Evolutionary conservation across 805 yeast species (phyloP).

Genomic region (Kazachstania martiniae): DNA sequence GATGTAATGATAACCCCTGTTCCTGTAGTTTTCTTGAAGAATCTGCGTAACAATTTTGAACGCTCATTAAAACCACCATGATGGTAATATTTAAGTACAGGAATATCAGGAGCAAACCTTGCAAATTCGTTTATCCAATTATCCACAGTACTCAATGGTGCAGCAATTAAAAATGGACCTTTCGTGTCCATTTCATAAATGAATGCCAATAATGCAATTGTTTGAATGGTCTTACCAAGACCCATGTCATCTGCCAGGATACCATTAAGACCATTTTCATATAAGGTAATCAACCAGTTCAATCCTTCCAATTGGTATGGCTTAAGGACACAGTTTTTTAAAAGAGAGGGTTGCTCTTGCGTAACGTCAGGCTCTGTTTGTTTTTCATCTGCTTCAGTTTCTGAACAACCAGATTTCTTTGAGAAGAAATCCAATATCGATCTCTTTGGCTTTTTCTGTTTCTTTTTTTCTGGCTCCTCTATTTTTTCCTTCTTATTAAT

Average conservation of each 20-base stretch:
- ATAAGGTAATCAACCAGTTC: constrained; percentile 80
- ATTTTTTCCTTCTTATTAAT: constrained; percentile 12
- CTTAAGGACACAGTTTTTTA: constrained; percentile 54
- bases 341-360: constrained; percentile 41
- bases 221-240: constrained; percentile 84
- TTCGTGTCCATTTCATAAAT: constrained; percentile 64
- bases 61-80: constrained; percentile 34
- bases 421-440: constrained; percentile 17
- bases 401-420: not conserved
- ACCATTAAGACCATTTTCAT: constrained; percentile 90
- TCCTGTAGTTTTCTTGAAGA: constrained; percentile 31
- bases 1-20: constrained; percentile 62
- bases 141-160: constrained; percentile 74
- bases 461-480: constrained; percentile 9
- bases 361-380: constrained; percentile 11
- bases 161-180: constrained; percentile 72
- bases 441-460: constrained; percentile 11
- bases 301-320: constrained; percentile 84
- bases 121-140: constrained; percentile 74
- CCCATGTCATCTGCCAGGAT: constrained; percentile 98
- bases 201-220: constrained; percentile 68
- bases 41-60: constrained; percentile 23
- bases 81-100: constrained; percentile 57
- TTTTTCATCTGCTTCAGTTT: constrained; percentile 14
- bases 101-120: constrained; percentile 61